Base-by-base conservation (phyloP, 768 basidiomycete genomes). In the Phaeotremella fagi region DNA sequence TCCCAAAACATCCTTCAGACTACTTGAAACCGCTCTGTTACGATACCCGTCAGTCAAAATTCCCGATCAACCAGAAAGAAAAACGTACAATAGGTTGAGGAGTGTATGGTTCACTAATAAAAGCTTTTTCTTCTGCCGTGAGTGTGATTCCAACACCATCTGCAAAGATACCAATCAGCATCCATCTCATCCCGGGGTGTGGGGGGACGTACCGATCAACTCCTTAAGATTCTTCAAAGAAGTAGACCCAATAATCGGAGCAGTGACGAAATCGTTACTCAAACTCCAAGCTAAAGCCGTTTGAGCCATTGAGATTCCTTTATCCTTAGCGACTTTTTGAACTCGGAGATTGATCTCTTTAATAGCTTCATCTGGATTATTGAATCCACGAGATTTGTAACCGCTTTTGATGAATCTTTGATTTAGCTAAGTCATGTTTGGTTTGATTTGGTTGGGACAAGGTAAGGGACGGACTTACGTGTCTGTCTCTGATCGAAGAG, bases 21-120 rank as follows among this genome's bases (percentile, higher is more conserved):
- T 41, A 41, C 18, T 41, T 41, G 38, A 41, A 41, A 7, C 38
- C 38, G 38, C 38, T 41, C 38, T 41, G 20, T 20, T 11, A 41
- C 22, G 38, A 9, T 12, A 6, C 7, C 22, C 38, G 20, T 41
- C 20, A 41, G 38, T 33, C 38, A 41, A 14, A 41, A 7, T 18
- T 41, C 7, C 38, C 38, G 11, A 41, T 12, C 20, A 14, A 9
- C n/a, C 22, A 22, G 18, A 20, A 41, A 41, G 22, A 12, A 20
- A 18, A 12, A 11, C 83, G 81, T n/a, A 79, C 61, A 15, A 82
- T 71, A 1, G 54, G 57, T 52, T 76, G 75, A 1, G 82, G 75
- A 47, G 66, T 48, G 73, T 85, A 85, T 2, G 80, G 78, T 57
- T 82, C 79, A 54, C 80, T 79, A 29, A 85, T 76, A 50, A 77